Conservation (phyloP, 768 basidiomycete species). For the Tricholoma saponaceum region DNA sequence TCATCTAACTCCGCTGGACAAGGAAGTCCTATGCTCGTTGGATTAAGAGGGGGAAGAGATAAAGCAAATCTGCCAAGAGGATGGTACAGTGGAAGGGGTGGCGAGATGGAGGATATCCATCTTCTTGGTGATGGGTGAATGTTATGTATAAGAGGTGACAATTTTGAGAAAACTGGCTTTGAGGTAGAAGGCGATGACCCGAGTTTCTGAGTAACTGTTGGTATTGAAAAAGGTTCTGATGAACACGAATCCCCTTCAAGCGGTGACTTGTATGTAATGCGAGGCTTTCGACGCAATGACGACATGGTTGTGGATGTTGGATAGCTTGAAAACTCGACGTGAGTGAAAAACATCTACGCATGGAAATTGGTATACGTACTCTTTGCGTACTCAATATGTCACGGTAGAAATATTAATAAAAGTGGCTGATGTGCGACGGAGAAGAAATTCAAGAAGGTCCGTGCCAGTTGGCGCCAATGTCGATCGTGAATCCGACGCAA, state of each 20-base stretch:
- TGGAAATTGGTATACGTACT: not conserved
- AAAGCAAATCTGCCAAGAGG: constrained; percentile 59
- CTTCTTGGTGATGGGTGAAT: constrained; percentile 6
- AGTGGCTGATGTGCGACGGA: no score
- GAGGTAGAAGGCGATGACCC: constrained; percentile 8
- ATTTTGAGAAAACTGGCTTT: constrained; percentile 5
- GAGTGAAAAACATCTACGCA: not conserved
- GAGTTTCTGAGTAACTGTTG: constrained; percentile 3
- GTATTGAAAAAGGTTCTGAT: constrained; percentile 9
- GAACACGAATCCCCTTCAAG: constrained; percentile 25
- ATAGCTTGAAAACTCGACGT: not conserved
- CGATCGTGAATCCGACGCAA: constrained; percentile 9
- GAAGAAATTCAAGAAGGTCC: no score
- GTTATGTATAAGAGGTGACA: not conserved
- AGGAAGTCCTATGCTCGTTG: constrained; percentile 52
- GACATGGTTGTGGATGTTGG: constrained; percentile 9
- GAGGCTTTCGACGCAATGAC: constrained; percentile 51
- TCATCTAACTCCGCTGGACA: constrained; percentile 43
- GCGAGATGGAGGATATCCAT: constrained; percentile 24
- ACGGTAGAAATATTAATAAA: no score
- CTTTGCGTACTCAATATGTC: no score
- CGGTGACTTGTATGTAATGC: constrained; percentile 56
- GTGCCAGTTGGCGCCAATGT: no score
- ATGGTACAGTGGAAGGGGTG: constrained; percentile 63
- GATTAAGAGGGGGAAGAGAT: constrained; percentile 63